These are phyloP conservation scores for Eutrema japonicum DNA, from an alignment of 345 rosid genomes.

Conservation along the genomic window DNA sequence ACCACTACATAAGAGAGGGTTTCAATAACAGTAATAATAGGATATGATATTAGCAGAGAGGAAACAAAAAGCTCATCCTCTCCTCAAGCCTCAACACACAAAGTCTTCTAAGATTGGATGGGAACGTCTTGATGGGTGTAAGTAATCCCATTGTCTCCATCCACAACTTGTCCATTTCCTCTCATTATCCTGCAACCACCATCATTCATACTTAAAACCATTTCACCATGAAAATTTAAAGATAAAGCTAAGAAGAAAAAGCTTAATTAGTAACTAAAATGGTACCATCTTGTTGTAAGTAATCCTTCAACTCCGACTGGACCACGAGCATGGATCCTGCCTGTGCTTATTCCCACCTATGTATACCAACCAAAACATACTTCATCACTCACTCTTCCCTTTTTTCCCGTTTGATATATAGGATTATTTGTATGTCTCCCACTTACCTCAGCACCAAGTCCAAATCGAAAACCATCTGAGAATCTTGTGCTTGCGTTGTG, in stretches of 20 bases:
- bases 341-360: slow-evolving; percentile 95
- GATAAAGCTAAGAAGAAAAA: not conserved
- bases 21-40: slow-evolving; percentile 33
- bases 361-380: slow-evolving; percentile 23
- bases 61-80: slow-evolving; percentile 43
- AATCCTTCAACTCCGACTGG: slow-evolving; percentile 99
- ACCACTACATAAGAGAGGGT: slow-evolving; percentile 47
- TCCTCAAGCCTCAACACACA: slow-evolving; percentile 30
- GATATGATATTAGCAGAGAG: slow-evolving; percentile 40
- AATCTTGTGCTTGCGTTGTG: too few species aligned
- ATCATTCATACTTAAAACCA: too few species aligned
- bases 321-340: slow-evolving; percentile 98
- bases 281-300: slow-evolving; percentile 93
- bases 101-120: slow-evolving; percentile 36
- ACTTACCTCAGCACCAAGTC: slow-evolving; percentile 96
- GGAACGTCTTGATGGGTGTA: slow-evolving; percentile 78
- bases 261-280: not conserved
- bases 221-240: not conserved
- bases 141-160: slow-evolving; percentile 75
- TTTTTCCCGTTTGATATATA: not conserved
- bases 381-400: not conserved
- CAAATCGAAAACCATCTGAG: too few species aligned
- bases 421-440: not conserved
- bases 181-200: slow-evolving; percentile 76
- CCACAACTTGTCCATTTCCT: slow-evolving; percentile 94